Conservation (phyloP, 2,329 filamentous ascomycete species). For the Botrytis paeoniae region DNA sequence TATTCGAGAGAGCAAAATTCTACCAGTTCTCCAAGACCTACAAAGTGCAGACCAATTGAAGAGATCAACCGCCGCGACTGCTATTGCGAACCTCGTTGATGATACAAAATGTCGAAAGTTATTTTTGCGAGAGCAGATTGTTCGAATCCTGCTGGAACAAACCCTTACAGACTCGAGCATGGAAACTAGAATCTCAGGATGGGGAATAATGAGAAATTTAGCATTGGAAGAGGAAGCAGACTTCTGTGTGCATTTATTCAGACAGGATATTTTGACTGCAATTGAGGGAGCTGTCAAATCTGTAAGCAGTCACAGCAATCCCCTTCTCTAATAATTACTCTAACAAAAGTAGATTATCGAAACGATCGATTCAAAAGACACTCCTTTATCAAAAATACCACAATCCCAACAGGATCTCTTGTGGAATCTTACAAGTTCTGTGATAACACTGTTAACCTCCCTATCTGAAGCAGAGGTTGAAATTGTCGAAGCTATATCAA, state of each 20-base stretch:
- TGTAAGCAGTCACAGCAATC: constrained; percentile 40
- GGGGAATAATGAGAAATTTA: constrained; percentile 62
- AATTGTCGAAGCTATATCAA: constrained; percentile 53
- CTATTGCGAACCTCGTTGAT: constrained; percentile 60
- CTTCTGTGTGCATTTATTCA: constrained; percentile 63
- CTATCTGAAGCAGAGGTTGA: constrained; percentile 60
- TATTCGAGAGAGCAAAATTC: constrained; percentile 59
- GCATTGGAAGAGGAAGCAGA: constrained; percentile 63
- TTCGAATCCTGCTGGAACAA: constrained; percentile 60
- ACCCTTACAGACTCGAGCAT: constrained; percentile 61
- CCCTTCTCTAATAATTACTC: neutral
- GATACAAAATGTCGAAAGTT: constrained; percentile 62
- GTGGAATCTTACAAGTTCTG: constrained; percentile 53
- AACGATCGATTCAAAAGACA: constrained; percentile 37
- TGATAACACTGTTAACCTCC: constrained; percentile 52
- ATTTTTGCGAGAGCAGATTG: constrained; percentile 63
- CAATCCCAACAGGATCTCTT: constrained; percentile 53
- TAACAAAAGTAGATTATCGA: constrained; percentile 34
- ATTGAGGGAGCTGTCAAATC: constrained; percentile 54
- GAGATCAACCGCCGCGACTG: constrained; percentile 57
- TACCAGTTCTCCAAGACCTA: constrained; percentile 60
- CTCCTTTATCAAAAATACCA: constrained; percentile 47
- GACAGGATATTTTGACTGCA: constrained; percentile 59
- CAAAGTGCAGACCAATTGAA: constrained; percentile 57
- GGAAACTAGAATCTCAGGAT: constrained; percentile 64